phyloP scores from a whole-genome alignment of 2,329 filamentous ascomycete genomes.

The Xylariaceae sp. region DNA sequence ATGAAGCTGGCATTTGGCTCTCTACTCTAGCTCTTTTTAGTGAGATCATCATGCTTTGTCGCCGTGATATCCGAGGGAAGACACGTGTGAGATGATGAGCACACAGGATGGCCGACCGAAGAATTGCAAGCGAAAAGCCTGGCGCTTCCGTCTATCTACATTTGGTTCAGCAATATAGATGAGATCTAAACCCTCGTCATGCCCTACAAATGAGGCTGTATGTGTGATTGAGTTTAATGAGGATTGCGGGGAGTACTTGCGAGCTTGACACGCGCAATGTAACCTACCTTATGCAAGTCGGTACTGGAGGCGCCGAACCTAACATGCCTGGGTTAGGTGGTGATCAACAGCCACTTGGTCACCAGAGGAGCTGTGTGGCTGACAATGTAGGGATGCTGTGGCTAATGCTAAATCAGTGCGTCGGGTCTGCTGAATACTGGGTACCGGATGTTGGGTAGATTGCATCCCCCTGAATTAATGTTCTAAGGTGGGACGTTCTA shows the following conservation, averaged over 20 bases:
- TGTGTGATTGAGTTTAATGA: constrained; percentile 16
- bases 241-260: constrained; percentile 15
- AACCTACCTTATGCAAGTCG: constrained; percentile 15
- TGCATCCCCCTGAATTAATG: too few species aligned
- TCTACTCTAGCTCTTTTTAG: neutral
- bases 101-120: too few species aligned
- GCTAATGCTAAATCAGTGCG: neutral
- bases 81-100: neutral
- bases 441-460: too few species aligned
- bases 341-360: constrained; percentile 13
- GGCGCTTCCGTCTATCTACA: neutral
- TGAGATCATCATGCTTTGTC: neutral
- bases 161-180: constrained; percentile 8
- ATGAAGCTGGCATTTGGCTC: neutral
- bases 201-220: neutral
- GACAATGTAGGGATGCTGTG: neutral
- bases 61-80: neutral
- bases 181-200: neutral
- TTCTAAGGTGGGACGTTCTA: too few species aligned
- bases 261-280: too few species aligned
- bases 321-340: constrained; percentile 5
- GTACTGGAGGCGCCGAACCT: constrained; percentile 14
- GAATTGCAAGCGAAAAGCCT: neutral
- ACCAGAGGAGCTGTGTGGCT: neutral
- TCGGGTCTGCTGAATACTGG: neutral